phyloP scores from a whole-genome alignment of 2,329 filamentous ascomycete species.

The Colletotrichum graminicola region DNA sequence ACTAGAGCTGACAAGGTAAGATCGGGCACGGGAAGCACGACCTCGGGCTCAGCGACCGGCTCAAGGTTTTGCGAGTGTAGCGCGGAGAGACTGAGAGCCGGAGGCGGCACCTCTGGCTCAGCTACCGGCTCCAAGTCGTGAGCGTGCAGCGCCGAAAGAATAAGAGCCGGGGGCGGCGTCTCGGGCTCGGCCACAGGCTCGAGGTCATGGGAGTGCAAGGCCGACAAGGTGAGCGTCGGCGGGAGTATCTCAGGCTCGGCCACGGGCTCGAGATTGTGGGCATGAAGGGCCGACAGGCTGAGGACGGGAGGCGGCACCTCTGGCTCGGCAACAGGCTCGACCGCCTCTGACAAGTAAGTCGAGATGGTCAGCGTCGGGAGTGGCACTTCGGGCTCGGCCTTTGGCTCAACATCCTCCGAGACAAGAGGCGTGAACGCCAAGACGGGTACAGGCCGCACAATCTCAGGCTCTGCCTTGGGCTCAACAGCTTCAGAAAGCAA shows the following conservation, averaged over 20 bases:
- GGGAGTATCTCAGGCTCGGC: slow-evolving; percentile 42
- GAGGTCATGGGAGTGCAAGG: slow-evolving; percentile 46
- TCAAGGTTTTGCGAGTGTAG: slow-evolving; percentile 47
- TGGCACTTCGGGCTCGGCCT: slow-evolving; percentile 43
- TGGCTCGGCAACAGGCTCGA: slow-evolving; percentile 48
- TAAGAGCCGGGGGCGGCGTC: slow-evolving; percentile 40
- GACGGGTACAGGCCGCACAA: slow-evolving; percentile 40
- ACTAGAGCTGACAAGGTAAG: slow-evolving; percentile 50
- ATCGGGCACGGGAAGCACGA: slow-evolving; percentile 45
- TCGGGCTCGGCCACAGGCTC: slow-evolving; percentile 46
- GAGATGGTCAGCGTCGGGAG: slow-evolving; percentile 54
- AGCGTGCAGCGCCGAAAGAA: slow-evolving; percentile 45
- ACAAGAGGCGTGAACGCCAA: slow-evolving; percentile 56
- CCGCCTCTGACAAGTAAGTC: slow-evolving; percentile 50
- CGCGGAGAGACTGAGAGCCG: slow-evolving; percentile 52
- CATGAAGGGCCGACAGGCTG: slow-evolving; percentile 44
- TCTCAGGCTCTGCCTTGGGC: slow-evolving; percentile 49
- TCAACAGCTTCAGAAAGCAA: slow-evolving; percentile 51
- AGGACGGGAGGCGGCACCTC: slow-evolving; percentile 45
- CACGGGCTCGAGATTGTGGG: slow-evolving; percentile 48
- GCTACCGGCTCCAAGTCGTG: slow-evolving; percentile 48
- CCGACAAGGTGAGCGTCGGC: slow-evolving; percentile 43
- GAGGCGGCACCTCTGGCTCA: slow-evolving; percentile 42
- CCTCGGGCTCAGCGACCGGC: slow-evolving; percentile 50
- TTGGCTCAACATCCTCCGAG: slow-evolving; percentile 58